These are phyloP conservation scores for Zygosaccharomyces pseudobailii DNA, from an alignment of 1,139 yeast species.

Conservation along the genomic window DNA sequence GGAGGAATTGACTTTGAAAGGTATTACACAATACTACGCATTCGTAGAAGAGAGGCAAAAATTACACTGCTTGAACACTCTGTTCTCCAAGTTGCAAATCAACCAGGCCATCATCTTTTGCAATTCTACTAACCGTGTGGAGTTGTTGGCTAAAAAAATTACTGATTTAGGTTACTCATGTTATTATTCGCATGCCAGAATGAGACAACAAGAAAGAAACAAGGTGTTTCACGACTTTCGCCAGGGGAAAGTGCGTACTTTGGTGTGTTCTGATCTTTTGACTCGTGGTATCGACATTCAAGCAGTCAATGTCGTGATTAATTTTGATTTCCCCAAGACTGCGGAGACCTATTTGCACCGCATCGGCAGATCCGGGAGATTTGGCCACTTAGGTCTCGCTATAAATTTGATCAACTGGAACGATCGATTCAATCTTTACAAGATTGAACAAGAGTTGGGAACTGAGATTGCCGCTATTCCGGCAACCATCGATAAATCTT, in stretches of 20 bases:
- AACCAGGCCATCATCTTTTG: conserved; percentile 96
- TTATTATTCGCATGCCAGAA: conserved; percentile 93
- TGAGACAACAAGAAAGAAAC: conserved; percentile 97
- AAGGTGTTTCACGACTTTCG: conserved; percentile 98
- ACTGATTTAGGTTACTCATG: conserved; percentile 96
- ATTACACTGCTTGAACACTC: conserved; percentile 89
- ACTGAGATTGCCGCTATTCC: conserved; percentile 98
- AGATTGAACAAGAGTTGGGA: conserved; percentile 95
- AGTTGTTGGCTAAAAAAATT: conserved; percentile 88
- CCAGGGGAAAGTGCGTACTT: conserved; percentile 95
- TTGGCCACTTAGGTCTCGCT: conserved; percentile 97
- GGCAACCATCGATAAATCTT: conserved; percentile 74
- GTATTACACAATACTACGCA: conserved; percentile 95
- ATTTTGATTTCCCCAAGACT: conserved; percentile 96
- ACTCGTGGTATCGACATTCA: conserved; percentile 99
- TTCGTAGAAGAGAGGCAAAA: conserved; percentile 96
- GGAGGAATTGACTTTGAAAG: conserved; percentile 95
- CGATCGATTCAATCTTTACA: conserved; percentile 88
- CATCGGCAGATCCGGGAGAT: conserved; percentile 99
- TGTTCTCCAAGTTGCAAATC: conserved; percentile 89
- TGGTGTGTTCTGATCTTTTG: conserved; percentile 92
- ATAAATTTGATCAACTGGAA: conserved; percentile 96
- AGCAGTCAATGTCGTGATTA: conserved; percentile 96
- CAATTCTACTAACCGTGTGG: conserved; percentile 94
- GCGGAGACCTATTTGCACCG: conserved; percentile 97